phyloP scores from a whole-genome alignment of 2,329 filamentous ascomycete species.

The Phyllosticta paracitricarpa region DNA sequence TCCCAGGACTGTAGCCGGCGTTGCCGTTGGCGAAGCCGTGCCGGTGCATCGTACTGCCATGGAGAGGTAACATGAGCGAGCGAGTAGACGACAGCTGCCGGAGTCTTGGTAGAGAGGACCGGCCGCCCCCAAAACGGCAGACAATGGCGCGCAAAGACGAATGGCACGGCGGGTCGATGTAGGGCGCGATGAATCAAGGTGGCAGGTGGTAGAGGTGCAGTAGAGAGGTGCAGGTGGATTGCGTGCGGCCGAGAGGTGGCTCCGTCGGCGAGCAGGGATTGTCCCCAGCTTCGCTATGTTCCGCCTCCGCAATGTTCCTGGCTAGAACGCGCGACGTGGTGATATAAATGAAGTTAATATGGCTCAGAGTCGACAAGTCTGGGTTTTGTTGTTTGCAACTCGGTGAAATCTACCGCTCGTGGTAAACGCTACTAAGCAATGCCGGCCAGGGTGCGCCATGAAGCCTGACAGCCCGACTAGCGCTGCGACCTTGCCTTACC shows the following conservation, averaged over 20 bases:
- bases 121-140: conserved; percentile 4
- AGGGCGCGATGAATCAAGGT: conserved; percentile 5
- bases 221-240: conserved; percentile 4
- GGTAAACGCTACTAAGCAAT: too few species aligned
- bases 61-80: conserved; percentile 48
- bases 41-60: conserved; percentile 78
- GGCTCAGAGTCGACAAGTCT: background rate
- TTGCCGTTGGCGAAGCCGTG: conserved; percentile 78
- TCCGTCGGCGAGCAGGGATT: conserved; percentile 9
- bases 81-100: conserved; percentile 1
- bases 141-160: conserved; percentile 4
- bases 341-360: background rate
- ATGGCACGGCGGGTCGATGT: background rate
- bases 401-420: too few species aligned
- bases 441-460: background rate
- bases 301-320: background rate
- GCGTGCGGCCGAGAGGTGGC: conserved; percentile 9
- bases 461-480: background rate
- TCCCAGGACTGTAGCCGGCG: conserved; percentile 57
- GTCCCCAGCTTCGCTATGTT: conserved; percentile 1
- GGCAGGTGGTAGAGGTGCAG: conserved; percentile 5
- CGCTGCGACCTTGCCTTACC: background rate
- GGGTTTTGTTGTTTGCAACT: background rate
- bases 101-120: conserved; percentile 5
- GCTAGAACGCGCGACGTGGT: background rate